Evolutionary conservation across 495 filamentous ascomycete species (phyloP).

Genomic region (Apiosordaria backusii): DNA sequence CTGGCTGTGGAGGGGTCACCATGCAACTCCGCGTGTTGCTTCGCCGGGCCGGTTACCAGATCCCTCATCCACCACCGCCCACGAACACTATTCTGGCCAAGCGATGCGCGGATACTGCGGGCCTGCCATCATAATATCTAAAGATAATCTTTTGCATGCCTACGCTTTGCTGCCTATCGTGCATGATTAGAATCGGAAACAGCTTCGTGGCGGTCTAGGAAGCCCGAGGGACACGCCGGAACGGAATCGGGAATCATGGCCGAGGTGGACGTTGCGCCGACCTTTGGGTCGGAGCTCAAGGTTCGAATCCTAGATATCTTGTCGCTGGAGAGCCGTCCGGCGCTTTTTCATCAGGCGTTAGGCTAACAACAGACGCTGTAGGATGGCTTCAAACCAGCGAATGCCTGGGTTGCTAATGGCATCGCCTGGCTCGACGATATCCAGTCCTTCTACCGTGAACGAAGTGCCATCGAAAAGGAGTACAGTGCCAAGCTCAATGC

Average conservation of each 20-base stretch:
- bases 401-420: slow-evolving; percentile 82
- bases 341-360: slow-evolving; percentile 3
- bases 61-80: slow-evolving; percentile 4
- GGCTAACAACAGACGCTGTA: slow-evolving; percentile 32
- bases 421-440: slow-evolving; percentile 96
- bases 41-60: slow-evolving; percentile 4
- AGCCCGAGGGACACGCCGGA: slow-evolving; percentile 10
- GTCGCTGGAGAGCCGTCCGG: background rate
- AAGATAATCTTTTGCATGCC: slow-evolving; percentile 13
- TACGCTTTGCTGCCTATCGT: slow-evolving; percentile 7
- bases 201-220: slow-evolving; percentile 1
- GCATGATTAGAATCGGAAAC: slow-evolving; percentile 26
- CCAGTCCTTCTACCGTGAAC: slow-evolving; percentile 93
- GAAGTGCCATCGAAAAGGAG: slow-evolving; percentile 91
- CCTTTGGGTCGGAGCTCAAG: slow-evolving; percentile 90
- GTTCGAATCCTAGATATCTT: slow-evolving; percentile 40
- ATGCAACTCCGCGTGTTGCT: slow-evolving; percentile 4
- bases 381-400: slow-evolving; percentile 95
- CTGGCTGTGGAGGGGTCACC: slow-evolving; percentile 7
- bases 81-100: background rate
- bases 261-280: slow-evolving; percentile 67
- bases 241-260: slow-evolving; percentile 52
- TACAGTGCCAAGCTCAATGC: slow-evolving; percentile 82
- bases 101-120: slow-evolving; percentile 1
- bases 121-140: background rate